phyloP scores from a whole-genome alignment of 306 rosid genomes.

The Corylus americana region DNA sequence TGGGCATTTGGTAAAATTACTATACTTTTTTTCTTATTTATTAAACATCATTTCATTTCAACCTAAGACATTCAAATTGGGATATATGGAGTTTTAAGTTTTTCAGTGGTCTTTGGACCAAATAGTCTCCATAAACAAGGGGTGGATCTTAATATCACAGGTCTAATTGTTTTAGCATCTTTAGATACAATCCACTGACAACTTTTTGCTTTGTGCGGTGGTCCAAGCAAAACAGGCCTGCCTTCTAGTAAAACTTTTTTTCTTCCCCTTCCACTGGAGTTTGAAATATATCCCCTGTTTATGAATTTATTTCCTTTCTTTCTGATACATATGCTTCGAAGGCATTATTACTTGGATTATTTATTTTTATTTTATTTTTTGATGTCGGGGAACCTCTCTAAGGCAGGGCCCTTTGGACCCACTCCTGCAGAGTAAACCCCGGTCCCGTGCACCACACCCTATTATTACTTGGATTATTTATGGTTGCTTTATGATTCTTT shows the following conservation, averaged over 20 bases:
- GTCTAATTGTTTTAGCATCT: background rate
- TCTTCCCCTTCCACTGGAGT: background rate
- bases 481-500: slow-evolving; percentile 25
- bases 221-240: background rate
- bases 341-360: background rate
- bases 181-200: background rate
- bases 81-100: background rate
- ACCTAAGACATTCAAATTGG: background rate
- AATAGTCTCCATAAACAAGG: background rate
- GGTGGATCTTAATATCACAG: background rate
- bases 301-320: background rate
- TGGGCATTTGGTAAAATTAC: background rate
- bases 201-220: background rate
- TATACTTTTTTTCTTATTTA: background rate
- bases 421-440: too few species aligned
- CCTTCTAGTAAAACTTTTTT: background rate
- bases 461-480: background rate
- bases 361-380: too few species aligned
- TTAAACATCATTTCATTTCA: background rate
- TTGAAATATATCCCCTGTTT: background rate
- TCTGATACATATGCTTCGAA: background rate
- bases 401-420: too few species aligned
- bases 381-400: too few species aligned
- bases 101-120: background rate
- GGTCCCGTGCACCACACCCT: too few species aligned